These are phyloP conservation scores for Tetrahymena elliotti DNA, from an alignment of 73 alveolate genomes.

Conservation along the genomic window DNA sequence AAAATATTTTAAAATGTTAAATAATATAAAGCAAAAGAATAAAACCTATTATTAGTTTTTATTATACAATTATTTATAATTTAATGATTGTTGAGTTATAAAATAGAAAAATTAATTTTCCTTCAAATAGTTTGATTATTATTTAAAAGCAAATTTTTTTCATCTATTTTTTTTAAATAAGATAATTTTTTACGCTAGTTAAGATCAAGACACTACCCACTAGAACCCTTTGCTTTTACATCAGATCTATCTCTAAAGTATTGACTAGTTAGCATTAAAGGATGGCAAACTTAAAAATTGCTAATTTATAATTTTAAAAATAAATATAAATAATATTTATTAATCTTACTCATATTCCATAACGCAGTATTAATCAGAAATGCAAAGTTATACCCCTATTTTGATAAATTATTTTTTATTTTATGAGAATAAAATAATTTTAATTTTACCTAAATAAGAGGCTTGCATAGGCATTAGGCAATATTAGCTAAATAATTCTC, in stretches of 20 bases:
- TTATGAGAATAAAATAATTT: no score
- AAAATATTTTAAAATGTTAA: not conserved
- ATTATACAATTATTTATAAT: no score
- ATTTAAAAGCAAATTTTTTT: no score
- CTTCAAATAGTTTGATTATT: no score
- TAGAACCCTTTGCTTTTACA: not conserved
- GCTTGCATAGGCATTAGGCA: not conserved
- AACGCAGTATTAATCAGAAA: not conserved
- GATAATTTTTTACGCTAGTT: not conserved
- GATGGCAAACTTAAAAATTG: not conserved
- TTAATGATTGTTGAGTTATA: no score
- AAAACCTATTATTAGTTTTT: no score
- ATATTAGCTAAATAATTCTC: no score
- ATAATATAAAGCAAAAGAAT: no score
- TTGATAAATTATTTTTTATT: no score
- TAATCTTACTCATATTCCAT: not conserved
- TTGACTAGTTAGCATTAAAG: not conserved
- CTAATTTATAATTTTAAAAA: not conserved
- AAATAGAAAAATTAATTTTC: no score
- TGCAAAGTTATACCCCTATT: not conserved
- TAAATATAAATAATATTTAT: no score
- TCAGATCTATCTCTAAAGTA: not conserved
- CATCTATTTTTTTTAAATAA: no score
- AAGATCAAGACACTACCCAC: not conserved
- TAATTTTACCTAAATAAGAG: not conserved